Percentiles rank a stretch among this genome's conserved stretches.
These are phyloP conservation scores for Zoysia japonica DNA, from an alignment of 176 grass and related monocot genomes.

Conservation along the genomic window DNA sequence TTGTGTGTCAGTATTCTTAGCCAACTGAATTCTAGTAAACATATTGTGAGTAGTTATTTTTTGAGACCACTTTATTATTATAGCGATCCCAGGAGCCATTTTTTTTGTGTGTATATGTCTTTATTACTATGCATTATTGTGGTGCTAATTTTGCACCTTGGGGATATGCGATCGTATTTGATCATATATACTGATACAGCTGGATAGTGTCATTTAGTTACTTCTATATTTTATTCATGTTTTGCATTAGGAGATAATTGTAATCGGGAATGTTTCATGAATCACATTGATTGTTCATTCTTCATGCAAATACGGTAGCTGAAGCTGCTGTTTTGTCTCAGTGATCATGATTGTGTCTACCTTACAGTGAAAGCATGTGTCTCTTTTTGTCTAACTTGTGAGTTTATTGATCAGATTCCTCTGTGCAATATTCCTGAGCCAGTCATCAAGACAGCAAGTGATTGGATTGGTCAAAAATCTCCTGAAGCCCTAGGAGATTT, in stretches of 20 bases:
- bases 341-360: not conserved
- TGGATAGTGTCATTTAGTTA: constrained; percentile 32
- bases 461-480: constrained; percentile 81
- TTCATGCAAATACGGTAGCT: not conserved
- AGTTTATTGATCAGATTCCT: constrained; percentile 59
- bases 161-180: not conserved
- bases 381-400: constrained; percentile 34
- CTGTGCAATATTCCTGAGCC: constrained; percentile 75
- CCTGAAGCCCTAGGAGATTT: constrained; percentile 76
- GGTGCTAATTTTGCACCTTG: not conserved
- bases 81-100: not conserved
- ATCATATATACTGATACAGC: constrained; percentile 11
- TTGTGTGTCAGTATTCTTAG: not conserved
- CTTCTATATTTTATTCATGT: not conserved
- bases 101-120: not conserved
- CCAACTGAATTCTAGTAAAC: no score
- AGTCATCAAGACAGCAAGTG: constrained; percentile 70
- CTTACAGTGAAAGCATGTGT: not conserved
- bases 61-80: no score
- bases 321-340: not conserved
- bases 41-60: no score
- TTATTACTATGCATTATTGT: not conserved
- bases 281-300: not conserved
- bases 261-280: not conserved
- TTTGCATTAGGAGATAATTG: not conserved